Evolutionary conservation across 2,329 filamentous ascomycete genomes (phyloP).

Genomic region (Penicillium nordicum): DNA sequence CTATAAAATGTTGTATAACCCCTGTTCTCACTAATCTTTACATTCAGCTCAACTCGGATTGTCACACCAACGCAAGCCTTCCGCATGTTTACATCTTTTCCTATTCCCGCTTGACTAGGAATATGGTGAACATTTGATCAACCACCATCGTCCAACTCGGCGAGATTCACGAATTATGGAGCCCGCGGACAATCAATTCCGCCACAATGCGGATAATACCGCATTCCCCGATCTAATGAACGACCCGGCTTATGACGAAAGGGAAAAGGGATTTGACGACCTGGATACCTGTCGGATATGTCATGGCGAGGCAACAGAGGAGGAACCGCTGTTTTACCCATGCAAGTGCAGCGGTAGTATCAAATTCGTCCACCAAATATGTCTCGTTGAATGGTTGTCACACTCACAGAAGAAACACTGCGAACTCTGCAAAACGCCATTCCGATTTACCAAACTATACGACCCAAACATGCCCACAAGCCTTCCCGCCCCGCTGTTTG

Average conservation of each 20-base stretch:
- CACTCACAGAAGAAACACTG: slow-evolving; percentile 99
- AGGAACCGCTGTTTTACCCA: slow-evolving; percentile 90
- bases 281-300: slow-evolving; percentile 95
- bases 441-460: slow-evolving; percentile 97
- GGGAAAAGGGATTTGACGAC: slow-evolving; percentile 48
- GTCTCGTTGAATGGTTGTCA: slow-evolving; percentile 96
- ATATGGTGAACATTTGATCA: slow-evolving; percentile 24
- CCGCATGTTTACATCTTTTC: slow-evolving; percentile 3
- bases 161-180: slow-evolving; percentile 26
- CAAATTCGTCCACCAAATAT: slow-evolving; percentile 96
- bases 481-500: slow-evolving; percentile 75
- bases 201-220: slow-evolving; percentile 18
- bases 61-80: background rate
- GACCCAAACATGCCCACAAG: slow-evolving; percentile 85
- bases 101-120: slow-evolving; percentile 7
- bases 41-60: background rate
- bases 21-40: background rate
- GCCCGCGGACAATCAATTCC: slow-evolving; percentile 19
- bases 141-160: slow-evolving; percentile 20
- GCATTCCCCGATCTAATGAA: slow-evolving; percentile 55
- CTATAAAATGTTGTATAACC: background rate
- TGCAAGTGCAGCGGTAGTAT: slow-evolving; percentile 99
- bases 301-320: slow-evolving; percentile 74
- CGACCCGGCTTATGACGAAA: slow-evolving; percentile 49
- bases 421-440: slow-evolving; percentile 97